These are phyloP conservation scores for Fusarium humuli DNA, from an alignment of 2,329 filamentous ascomycete species.

Conservation along the genomic window DNA sequence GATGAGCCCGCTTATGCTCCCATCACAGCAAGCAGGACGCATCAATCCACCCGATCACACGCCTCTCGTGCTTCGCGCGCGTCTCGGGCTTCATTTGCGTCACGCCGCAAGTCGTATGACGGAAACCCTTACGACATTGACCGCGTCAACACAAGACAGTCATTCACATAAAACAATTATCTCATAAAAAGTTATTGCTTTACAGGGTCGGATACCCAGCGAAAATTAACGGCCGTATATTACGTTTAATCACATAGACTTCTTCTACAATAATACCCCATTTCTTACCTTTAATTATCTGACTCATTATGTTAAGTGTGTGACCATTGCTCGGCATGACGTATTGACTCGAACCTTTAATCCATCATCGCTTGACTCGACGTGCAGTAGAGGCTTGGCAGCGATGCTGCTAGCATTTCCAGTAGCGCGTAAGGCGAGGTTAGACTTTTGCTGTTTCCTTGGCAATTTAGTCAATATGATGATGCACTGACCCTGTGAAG, in stretches of 20 bases:
- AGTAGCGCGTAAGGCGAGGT: neutral
- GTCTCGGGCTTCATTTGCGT: conserved; percentile 12
- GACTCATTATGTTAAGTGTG: neutral
- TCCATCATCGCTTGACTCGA: neutral
- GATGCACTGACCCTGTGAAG: neutral
- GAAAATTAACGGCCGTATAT: conserved; percentile 12
- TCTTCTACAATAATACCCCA: conserved; percentile 19
- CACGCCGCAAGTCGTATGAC: conserved; percentile 34
- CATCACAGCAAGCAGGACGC: conserved; percentile 15
- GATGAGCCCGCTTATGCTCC: conserved; percentile 36
- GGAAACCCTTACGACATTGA: conserved; percentile 39
- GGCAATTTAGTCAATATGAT: neutral
- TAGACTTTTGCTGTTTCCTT: neutral
- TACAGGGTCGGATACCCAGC: conserved; percentile 4
- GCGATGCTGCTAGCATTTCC: neutral
- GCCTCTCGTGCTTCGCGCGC: conserved; percentile 24
- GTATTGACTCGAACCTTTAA: neutral
- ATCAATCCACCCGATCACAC: conserved; percentile 25
- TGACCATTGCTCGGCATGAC: neutral
- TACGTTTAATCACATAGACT: conserved; percentile 30
- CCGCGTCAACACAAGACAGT: conserved; percentile 36
- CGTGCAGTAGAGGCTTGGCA: neutral
- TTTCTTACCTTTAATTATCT: neutral
- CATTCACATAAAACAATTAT: conserved; percentile 26
- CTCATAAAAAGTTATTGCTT: conserved; percentile 17